A percentile compares a stretch with the other conserved stretches of the same genome.
These are phyloP conservation scores for Mycena haematopus DNA, from an alignment of 768 basidiomycete genomes.

Conservation along the genomic window DNA sequence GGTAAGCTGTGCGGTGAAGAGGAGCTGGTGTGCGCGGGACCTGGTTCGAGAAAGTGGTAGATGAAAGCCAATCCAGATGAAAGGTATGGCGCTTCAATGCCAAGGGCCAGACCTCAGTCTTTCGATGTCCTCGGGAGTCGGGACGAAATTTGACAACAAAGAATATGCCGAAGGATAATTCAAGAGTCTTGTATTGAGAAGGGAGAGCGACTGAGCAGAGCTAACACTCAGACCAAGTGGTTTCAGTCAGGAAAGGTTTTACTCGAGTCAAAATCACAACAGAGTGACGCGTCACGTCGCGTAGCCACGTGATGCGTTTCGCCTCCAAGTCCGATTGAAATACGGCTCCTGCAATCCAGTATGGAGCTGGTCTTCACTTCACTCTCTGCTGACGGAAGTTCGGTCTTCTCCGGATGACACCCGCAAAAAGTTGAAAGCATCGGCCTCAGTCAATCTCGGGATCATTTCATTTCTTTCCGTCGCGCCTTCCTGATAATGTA, in stretches of 20 bases:
- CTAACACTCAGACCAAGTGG: neutral
- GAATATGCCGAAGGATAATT: too few species aligned
- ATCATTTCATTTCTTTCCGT: constrained; percentile 6
- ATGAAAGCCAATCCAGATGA: constrained; percentile 11
- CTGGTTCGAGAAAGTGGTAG: neutral
- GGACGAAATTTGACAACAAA: neutral
- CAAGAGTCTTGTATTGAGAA: neutral
- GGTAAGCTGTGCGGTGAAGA: neutral
- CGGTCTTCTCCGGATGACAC: too few species aligned
- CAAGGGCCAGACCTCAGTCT: neutral
- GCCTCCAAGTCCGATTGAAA: too few species aligned
- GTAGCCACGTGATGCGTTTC: neutral
- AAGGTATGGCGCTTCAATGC: neutral
- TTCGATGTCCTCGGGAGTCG: neutral
- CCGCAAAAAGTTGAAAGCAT: too few species aligned
- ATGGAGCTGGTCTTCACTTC: too few species aligned
- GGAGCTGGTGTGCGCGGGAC: neutral
- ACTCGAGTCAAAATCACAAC: too few species aligned
- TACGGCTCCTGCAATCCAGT: too few species aligned
- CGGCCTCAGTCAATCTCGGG: too few species aligned
- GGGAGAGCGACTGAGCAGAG: neutral
- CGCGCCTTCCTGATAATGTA: neutral
- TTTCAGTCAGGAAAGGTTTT: neutral
- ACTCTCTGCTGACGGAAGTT: too few species aligned
- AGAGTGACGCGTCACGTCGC: neutral